phyloP scores from a whole-genome alignment of 164 flowering plant species.

The Piper betle region DNA sequence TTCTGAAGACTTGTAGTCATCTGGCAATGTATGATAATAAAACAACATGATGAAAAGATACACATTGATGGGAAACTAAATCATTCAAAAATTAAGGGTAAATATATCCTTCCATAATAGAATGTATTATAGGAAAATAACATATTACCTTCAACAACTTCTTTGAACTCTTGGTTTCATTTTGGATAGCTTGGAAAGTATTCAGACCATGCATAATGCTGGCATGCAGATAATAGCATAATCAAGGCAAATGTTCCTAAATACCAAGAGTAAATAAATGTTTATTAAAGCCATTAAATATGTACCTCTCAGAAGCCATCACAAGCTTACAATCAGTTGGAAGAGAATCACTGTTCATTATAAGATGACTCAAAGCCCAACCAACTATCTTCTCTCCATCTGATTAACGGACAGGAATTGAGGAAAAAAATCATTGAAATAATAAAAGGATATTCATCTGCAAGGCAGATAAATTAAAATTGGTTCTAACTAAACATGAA shows the following conservation, averaged over 20 bases:
- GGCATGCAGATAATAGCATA: slow-evolving; percentile 11
- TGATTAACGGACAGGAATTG: slow-evolving; percentile 6
- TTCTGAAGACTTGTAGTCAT: too few species aligned
- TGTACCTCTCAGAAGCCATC: slow-evolving; percentile 67
- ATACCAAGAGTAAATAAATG: background rate
- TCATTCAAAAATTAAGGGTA: too few species aligned
- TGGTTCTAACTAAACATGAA: background rate
- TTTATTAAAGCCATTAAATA: background rate
- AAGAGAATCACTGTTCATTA: slow-evolving; percentile 44
- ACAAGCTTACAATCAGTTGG: slow-evolving; percentile 45
- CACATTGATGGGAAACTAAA: too few species aligned
- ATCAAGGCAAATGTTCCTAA: background rate
- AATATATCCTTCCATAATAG: background rate
- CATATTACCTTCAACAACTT: slow-evolving; percentile 63
- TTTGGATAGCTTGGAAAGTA: slow-evolving; percentile 57
- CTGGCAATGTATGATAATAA: too few species aligned
- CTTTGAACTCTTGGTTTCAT: slow-evolving; percentile 56
- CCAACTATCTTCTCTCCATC: slow-evolving; percentile 80
- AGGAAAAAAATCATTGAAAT: background rate
- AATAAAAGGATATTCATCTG: background rate
- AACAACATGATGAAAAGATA: too few species aligned
- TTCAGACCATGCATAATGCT: slow-evolving; percentile 67
- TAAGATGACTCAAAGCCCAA: slow-evolving; percentile 78
- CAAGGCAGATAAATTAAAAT: background rate
- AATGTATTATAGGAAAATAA: background rate